Evolutionary conservation across 1,139 yeast species (phyloP), one percentile per base, ranked within the genome.

Genomic region (Debaryomycetaceae sp.): DNA sequence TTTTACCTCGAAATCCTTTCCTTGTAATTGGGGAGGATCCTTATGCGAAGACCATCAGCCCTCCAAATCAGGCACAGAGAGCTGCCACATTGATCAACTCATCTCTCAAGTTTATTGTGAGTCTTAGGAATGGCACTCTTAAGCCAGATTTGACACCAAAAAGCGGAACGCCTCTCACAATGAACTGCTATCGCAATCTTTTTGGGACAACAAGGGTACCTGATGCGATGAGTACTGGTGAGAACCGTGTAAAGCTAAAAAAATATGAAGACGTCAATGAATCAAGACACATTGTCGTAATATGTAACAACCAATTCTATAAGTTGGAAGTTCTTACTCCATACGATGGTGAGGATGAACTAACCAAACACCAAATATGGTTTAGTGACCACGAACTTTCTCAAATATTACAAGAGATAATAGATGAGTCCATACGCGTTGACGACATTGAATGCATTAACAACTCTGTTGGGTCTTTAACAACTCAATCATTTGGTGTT

Each of bases 1-100:
- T 84, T 2, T 65, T 84, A 38, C 94, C 94, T 4, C 65, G 91
- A 44, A 84, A 84, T 52, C 94, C 94, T 0, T 84, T 82, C 50
- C 68, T 84, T 49, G 75, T 84, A 6, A 59, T 84, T 24, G 88
- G 83, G 48, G 85, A 83, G 53, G 94, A 84, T 50, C 89, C 91
- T 0, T 72, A 79, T 48, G 58, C 74, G 15, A 67, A 67, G 50
- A 70, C 76, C n/a, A 59, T 72, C 42, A 77, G 73, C 42, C 80
- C 82, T 26, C 85, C 87, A 5, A 68, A 75, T 43, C 92, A 84
- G 61, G 67, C 79, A 3, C 83, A 79, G 46, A 60, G 91, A 35
- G 81, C 89, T 4, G 81, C 89, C 2, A 81, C 76, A 31, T 63
- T 84, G 50, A 72, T 83, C 34, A 75, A 79, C 44, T 81, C 88